Conservation (phyloP, 257 asterid species). For the Craterostigma plantagineum region DNA sequence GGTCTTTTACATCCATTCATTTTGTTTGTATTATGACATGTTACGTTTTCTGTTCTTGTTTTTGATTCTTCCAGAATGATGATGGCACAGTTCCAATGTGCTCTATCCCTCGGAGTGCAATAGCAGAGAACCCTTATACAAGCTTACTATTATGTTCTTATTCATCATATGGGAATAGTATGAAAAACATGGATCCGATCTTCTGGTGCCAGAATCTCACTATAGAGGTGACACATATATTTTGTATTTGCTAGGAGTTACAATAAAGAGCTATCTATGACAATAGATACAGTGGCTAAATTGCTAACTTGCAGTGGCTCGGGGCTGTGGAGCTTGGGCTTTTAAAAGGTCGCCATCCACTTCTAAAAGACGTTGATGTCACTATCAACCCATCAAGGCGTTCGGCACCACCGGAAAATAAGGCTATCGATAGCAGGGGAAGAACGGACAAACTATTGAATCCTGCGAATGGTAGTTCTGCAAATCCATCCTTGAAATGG, state of each 20-base stretch:
- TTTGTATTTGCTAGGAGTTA: slow-evolving; percentile 4
- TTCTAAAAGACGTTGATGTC: slow-evolving; percentile 68
- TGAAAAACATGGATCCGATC: slow-evolving; percentile 16
- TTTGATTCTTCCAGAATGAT: slow-evolving; percentile 42
- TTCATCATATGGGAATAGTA: slow-evolving; percentile 21
- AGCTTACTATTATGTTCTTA: slow-evolving; percentile 74
- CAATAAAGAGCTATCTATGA: background rate
- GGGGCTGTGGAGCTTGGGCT: slow-evolving; percentile 91
- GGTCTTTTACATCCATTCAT: background rate
- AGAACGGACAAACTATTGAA: slow-evolving; percentile 20
- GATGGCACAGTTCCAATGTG: slow-evolving; percentile 55
- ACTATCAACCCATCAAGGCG: slow-evolving; percentile 58
- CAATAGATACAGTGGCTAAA: slow-evolving; percentile 8
- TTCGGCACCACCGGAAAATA: slow-evolving; percentile 19
- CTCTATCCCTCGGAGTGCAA: slow-evolving; percentile 69
- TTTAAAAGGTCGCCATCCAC: slow-evolving; percentile 94
- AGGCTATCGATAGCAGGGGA: slow-evolving; percentile 18
- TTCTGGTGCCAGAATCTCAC: slow-evolving; percentile 70
- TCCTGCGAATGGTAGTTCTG: slow-evolving; percentile 17
- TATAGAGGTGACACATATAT: slow-evolving; percentile 43
- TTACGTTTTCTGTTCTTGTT: slow-evolving; percentile 10
- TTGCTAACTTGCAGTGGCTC: slow-evolving; percentile 59
- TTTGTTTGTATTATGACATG: too few species aligned
- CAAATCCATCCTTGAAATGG: slow-evolving; percentile 17
- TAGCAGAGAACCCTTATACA: slow-evolving; percentile 78